Evolutionary conservation across 1,284 basidiomycete species (phyloP), one percentile per base, ranked within the genome.

Genomic region (Cystobasidium slooffiae): DNA sequence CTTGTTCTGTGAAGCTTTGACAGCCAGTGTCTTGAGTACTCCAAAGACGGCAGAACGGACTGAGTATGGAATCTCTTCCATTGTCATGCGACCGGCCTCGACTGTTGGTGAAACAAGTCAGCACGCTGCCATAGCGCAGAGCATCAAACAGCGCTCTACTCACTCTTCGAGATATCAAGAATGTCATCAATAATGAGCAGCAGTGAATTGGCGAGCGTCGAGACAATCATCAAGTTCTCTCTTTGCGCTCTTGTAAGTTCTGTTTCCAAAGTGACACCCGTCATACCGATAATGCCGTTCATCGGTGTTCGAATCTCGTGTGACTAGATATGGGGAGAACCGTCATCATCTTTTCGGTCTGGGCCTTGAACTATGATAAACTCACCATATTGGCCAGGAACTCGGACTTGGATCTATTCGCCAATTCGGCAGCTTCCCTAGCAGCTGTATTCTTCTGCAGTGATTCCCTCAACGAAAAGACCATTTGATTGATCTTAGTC

Each of bases 241-340:
- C 96, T 86, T 83, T 95, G 93, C 56, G 90, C 91, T 78, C 93
- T 84, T 77, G 93, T 93, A 73, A 96, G 83, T 80, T 95, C 92
- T 68, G 91, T 92, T 82, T 99, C 96, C 59, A 99, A 88, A 18
- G 96, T 98, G 78, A 99, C 85, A 83, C 97, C 95, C 63, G 97
- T 99, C 94, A 99, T 97, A 20, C 94, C 96, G 78, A 99, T 99
- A 84, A 99, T 99, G 81, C 96, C 94, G 82, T 97, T 97, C 95
- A 97, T 97, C 0, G 95, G 94, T 37, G 95, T 97, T 81, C 93
- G 85, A 81, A 96, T 96, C 83, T 95, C 93, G 63, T 73, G 70
- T 6, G 70, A 73, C 70, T n/a, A n/a, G n/a, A n/a, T n/a, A n/a
- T n/a, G n/a, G n/a, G n/a, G n/a, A n/a, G n/a, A n/a, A n/a, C n/a